Evolutionary conservation across 352 stramenopile species (phyloP).

Genomic region (Phytophthora cryptogea): DNA sequence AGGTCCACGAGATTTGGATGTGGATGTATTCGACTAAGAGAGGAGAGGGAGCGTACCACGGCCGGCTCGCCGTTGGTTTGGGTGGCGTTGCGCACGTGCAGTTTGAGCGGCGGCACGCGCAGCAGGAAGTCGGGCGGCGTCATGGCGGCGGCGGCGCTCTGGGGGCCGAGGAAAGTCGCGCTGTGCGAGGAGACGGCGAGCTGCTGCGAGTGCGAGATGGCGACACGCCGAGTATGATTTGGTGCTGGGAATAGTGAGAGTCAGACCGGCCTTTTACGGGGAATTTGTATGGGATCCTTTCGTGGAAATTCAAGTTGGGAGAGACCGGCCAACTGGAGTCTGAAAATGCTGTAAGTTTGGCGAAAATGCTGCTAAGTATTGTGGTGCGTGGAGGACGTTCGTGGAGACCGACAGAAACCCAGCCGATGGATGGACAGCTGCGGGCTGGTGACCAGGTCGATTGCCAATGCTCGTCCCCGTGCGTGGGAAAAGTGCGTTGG

Average conservation of each 20-base stretch:
- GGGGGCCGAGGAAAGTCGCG: slow-evolving; percentile 19
- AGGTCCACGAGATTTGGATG: not conserved
- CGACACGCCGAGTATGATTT: slow-evolving; percentile 20
- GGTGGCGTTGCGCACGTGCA: slow-evolving; percentile 64
- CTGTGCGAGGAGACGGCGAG: slow-evolving; percentile 18
- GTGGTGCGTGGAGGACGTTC: no score
- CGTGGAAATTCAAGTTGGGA: slow-evolving; percentile 16
- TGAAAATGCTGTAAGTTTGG: no score
- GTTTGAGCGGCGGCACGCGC: slow-evolving; percentile 55
- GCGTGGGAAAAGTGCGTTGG: not conserved
- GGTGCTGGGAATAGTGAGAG: slow-evolving; percentile 17
- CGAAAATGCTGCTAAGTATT: no score
- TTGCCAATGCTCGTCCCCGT: no score
- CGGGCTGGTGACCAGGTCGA: no score
- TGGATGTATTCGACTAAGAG: slow-evolving; percentile 13
- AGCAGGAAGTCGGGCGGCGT: slow-evolving; percentile 49
- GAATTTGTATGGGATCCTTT: slow-evolving; percentile 8
- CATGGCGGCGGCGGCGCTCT: slow-evolving; percentile 15
- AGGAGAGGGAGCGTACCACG: slow-evolving; percentile 55
- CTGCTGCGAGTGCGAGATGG: slow-evolving; percentile 11
- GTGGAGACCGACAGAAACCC: no score
- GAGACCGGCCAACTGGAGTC: not conserved
- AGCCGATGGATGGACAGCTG: no score
- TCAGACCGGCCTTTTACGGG: slow-evolving; percentile 18
- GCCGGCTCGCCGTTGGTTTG: slow-evolving; percentile 55